Percentiles rank a stretch among this genome's conserved stretches.
These are phyloP conservation scores for Nicotiana sylvestris DNA, from an alignment of 257 asterid genomes.

Conservation along the genomic window DNA sequence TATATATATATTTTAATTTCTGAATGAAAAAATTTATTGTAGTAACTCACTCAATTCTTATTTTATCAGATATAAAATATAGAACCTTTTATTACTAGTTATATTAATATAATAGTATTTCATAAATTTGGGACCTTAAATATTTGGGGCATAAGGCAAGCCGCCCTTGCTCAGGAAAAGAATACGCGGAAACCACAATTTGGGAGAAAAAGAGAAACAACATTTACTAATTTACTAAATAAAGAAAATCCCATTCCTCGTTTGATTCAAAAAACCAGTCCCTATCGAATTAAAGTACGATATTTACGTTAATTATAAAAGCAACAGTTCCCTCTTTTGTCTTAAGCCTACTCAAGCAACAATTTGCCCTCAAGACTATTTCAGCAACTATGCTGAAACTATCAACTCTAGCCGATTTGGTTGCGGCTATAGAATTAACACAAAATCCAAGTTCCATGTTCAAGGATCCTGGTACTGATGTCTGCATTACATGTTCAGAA, in stretches of 20 bases:
- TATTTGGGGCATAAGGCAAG: no score
- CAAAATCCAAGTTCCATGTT: not conserved
- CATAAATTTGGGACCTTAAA: no score
- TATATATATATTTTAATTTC: no score
- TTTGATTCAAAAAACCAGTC: not conserved
- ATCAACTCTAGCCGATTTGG: not conserved
- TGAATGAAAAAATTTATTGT: no score
- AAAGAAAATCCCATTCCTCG: not conserved
- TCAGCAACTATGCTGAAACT: not conserved
- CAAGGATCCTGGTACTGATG: not conserved
- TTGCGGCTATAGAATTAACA: not conserved
- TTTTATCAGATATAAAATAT: no score
- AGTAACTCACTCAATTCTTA: no score
- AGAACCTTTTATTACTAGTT: no score
- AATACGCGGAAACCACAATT: not conserved
- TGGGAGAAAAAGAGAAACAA: not conserved
- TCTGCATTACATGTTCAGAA: not conserved
- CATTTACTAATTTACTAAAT: not conserved
- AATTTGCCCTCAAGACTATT: not conserved
- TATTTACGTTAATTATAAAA: not conserved
- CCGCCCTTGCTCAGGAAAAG: not conserved
- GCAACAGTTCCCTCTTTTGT: not conserved
- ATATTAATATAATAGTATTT: no score
- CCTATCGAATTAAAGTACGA: not conserved
- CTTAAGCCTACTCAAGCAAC: not conserved